A percentile compares a stretch with the other conserved stretches of the same genome.
Conservation (phyloP, 805 yeast species). For the Yarrowia phangngaensis region DNA sequence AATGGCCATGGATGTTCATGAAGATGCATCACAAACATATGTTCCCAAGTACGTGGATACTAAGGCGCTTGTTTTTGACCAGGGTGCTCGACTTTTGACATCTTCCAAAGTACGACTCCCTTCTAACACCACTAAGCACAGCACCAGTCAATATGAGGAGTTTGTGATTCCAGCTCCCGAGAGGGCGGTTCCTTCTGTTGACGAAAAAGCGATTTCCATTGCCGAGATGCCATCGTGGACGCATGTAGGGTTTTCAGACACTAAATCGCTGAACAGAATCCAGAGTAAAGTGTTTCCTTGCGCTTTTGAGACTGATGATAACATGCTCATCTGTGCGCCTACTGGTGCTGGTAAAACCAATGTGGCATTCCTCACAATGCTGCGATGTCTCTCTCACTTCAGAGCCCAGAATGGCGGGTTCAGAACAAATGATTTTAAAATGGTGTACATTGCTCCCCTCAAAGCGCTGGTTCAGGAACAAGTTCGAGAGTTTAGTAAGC, state of each 20-base stretch:
- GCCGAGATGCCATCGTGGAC: constrained; percentile 78
- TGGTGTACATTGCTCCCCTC: constrained; percentile 87
- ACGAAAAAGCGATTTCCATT: constrained; percentile 49
- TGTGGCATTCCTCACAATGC: constrained; percentile 81
- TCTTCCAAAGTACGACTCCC: constrained; percentile 70
- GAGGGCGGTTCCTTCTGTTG: constrained; percentile 39
- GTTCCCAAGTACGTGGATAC: constrained; percentile 57
- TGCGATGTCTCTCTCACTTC: constrained; percentile 57
- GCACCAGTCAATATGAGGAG: constrained; percentile 74
- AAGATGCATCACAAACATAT: constrained; percentile 1
- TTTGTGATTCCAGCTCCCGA: constrained; percentile 87
- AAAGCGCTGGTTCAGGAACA: constrained; percentile 96
- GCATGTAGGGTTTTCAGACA: constrained; percentile 62
- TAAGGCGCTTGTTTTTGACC: constrained; percentile 60
- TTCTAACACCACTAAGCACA: constrained; percentile 73
- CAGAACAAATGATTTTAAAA: constrained; percentile 56
- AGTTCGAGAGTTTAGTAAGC: constrained; percentile 74
- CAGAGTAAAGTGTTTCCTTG: constrained; percentile 77
- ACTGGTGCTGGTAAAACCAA: constrained; percentile 99
- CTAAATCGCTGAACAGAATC: constrained; percentile 69
- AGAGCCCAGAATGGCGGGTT: constrained; percentile 51
- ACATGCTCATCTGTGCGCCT: constrained; percentile 88
- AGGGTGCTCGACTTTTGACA: constrained; percentile 67
- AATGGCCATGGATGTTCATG: constrained; percentile 10
- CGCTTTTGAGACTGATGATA: constrained; percentile 70